These are phyloP conservation scores for Mycena amicta DNA, from an alignment of 768 basidiomycete genomes.

Conservation along the genomic window DNA sequence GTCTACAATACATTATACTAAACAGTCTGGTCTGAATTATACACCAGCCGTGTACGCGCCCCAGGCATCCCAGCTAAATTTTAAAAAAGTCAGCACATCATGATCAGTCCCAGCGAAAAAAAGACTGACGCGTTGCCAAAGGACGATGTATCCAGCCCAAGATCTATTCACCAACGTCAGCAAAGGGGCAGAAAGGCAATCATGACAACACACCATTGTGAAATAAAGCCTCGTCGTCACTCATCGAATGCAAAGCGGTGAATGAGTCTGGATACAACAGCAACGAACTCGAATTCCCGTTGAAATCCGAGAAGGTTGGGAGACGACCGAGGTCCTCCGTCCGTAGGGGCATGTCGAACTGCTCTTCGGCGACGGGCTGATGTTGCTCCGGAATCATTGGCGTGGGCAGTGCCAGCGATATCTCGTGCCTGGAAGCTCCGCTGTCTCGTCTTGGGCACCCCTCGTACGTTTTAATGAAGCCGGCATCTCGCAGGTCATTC, in stretches of 20 bases:
- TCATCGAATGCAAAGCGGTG: not conserved
- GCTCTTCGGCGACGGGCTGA: constrained; percentile 8
- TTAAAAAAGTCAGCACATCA: too few species aligned
- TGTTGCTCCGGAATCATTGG: not conserved
- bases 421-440: not conserved
- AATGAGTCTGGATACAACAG: constrained; percentile 7
- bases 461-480: constrained; percentile 16
- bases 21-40: too few species aligned
- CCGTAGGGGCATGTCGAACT: constrained; percentile 14
- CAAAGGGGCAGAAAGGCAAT: too few species aligned
- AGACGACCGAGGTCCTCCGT: constrained; percentile 15
- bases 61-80: too few species aligned
- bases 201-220: too few species aligned
- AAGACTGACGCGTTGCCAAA: too few species aligned
- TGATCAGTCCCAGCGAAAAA: too few species aligned
- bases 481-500: constrained; percentile 5
- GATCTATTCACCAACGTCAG: too few species aligned
- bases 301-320: constrained; percentile 10
- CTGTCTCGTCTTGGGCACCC: constrained; percentile 1
- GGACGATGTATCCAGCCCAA: too few species aligned
- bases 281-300: constrained; percentile 14
- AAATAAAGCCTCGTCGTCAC: not conserved
- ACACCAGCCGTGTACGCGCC: too few species aligned
- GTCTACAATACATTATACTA: too few species aligned
- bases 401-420: not conserved